These are phyloP conservation scores for Fimicolochytrium jonesii DNA, from an alignment of 192 early-diverging fungal species.

Conservation along the genomic window DNA sequence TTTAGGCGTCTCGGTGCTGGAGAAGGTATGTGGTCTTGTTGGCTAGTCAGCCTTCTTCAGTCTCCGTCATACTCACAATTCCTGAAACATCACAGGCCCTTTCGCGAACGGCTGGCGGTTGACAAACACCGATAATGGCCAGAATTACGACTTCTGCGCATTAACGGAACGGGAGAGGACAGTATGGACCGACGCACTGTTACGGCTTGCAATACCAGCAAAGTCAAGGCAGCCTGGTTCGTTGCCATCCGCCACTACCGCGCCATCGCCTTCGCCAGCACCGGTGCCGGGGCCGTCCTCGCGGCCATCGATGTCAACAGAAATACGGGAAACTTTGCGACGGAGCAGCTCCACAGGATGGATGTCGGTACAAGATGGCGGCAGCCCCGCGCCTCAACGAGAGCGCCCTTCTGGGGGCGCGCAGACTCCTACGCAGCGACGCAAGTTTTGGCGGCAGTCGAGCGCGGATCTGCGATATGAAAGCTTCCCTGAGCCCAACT, in stretches of 20 bases:
- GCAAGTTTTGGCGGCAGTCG: conserved; percentile 24
- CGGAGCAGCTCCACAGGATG: conserved; percentile 21
- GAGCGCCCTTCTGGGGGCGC: background rate
- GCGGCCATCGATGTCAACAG: background rate
- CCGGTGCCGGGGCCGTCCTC: background rate
- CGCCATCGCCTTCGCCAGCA: too few relatives aligned
- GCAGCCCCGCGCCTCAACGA: background rate
- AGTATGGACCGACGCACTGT: conserved; percentile 19
- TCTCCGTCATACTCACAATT: background rate
- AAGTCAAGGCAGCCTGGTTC: background rate
- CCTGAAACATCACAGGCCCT: conserved; percentile 8
- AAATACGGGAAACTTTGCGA: background rate
- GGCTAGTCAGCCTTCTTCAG: too few relatives aligned
- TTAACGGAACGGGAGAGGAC: conserved; percentile 10
- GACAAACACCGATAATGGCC: conserved; percentile 1
- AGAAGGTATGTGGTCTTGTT: background rate
- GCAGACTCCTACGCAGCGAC: background rate
- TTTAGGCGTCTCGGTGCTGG: conserved; percentile 1
- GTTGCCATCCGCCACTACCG: background rate
- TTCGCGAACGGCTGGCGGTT: conserved; percentile 22
- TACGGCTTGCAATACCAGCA: conserved; percentile 9
- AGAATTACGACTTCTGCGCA: conserved; percentile 25
- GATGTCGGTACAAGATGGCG: background rate
- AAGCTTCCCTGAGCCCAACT: background rate
- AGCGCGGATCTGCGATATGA: conserved; percentile 19